Evolutionary conservation across 78 protist species (phyloP), one percentile per base, ranked within the genome.

Genomic region (Dictyostelium citrinum): DNA sequence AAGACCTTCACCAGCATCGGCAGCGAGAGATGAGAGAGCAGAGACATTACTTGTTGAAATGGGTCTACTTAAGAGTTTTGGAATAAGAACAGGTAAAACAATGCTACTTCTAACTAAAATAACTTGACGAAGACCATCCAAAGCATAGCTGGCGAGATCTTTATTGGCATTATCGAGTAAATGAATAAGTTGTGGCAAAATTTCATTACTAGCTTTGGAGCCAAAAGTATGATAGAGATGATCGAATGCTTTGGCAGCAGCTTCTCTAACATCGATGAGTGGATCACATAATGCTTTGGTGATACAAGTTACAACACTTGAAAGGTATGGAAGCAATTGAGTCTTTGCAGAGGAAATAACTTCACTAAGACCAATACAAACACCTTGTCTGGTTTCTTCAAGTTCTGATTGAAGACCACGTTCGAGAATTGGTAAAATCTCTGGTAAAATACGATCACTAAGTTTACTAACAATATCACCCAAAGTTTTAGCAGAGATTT

Each of bases 401-500:
- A 93, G 94, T 2, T 33, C 78, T 0, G 41, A 24, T 9, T 33
- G 27, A 22, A 97, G 85, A 16, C 97, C 93, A 24, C 51, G 37
- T 81, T 95, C 92, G 76, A 97, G 90, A 20, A 93, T 72, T 55
- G 98, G 98, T 43, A 97, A 43, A 39, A 97, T 84, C 78, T 84
- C 94, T 37, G 93, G 90, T 10, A 98, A 88, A 41, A 98, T 96
- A 16, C 96, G 92, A 45, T 97, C 99, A 41, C 97, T 95, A 14
- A 97, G 92, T 79, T 97, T 97, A 61, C 46, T 16, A 0, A 97
- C 99, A 7, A 98, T 71, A 43, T 98, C 99, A n/a, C 98, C 98
- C 27, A 98, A 82, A 24, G 98, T 83, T 37, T 76, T 79, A 6
- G 97, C 98, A 17, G 98, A 98, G 7, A 96, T 78, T 68, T 78